Evolutionary conservation across 164 flowering plant species (phyloP), one percentile per base, ranked within the genome.

Genomic region (Warburgia ugandensis): DNA sequence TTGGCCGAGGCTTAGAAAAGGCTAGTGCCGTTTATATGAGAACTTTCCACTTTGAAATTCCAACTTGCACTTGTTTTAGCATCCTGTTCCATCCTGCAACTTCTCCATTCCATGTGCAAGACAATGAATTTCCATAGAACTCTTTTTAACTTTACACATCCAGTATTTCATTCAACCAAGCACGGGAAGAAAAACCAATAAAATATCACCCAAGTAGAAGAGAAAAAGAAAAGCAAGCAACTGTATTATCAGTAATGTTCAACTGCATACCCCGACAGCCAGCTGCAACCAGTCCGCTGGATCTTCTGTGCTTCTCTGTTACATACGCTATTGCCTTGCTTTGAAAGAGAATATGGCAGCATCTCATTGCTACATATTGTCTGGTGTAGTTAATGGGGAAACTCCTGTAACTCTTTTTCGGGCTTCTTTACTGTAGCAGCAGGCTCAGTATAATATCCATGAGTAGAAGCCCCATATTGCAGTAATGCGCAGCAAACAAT

Each of bases 171-270:
- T 52, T 41, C 43, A 41, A 48, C 49, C 9, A 22, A 16, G 23
- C 13, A 21, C 52, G 23, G 1, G 31, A 11, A 25, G 21, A 26
- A 43, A 45, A 21, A 56, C 30, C 29, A 28, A 38, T 49, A 42
- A 36, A 43, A 60, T 27, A 22, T 26, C 45, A 58, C 60, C 40
- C 54, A 28, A 49, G 43, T 21, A 45, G 8, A 46, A 9, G 0
- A 3, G 1, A 31, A 32, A 13, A 46, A 8, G 45, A 48, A 31
- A 31, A 38, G 9, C 5, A 4, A 30, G 12, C 17, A 58, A 50
- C 35, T 25, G 35, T 43, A 50, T 58, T 58, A 58, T 33, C 43
- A 50, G 49, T 27, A 27, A 58, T 42, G 16, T 50, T 48, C 40
- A 16, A 25, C 39, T 32, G 30, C 12, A 27, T 19, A 55, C 22